Evolutionary conservation across 208 protist species (phyloP).

Genomic region (Angomonas ambiguus): DNA sequence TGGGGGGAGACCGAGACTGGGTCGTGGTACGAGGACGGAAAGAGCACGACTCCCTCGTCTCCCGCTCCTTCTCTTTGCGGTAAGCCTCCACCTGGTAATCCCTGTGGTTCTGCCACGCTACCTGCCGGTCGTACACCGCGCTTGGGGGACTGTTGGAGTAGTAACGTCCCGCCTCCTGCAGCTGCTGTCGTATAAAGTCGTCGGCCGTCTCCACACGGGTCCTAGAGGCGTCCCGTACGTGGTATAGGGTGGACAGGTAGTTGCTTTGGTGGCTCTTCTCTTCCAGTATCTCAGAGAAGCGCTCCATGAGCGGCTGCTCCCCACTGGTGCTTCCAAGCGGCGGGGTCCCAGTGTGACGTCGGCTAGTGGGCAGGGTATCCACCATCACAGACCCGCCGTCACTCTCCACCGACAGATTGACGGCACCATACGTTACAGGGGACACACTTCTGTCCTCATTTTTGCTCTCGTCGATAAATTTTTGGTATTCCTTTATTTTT

Average conservation of each 20-base stretch:
- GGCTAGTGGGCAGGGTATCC: no score
- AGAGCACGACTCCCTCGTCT: conserved; percentile 29
- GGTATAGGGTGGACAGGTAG: no score
- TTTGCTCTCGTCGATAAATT: background rate
- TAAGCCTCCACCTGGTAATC: conserved; percentile 20
- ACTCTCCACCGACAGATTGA: no score
- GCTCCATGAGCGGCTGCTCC: background rate
- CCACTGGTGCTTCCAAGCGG: background rate
- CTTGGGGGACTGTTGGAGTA: conserved; percentile 22
- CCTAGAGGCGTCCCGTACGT: background rate
- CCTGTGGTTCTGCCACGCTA: conserved; percentile 37
- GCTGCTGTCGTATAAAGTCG: conserved; percentile 18
- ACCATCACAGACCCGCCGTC: no score
- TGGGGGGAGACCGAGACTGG: background rate
- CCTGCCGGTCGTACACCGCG: conserved; percentile 53
- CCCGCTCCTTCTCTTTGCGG: conserved; percentile 22
- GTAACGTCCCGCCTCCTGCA: conserved; percentile 37
- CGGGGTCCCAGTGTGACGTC: no score
- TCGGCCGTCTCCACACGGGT: conserved; percentile 22
- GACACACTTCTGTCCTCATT: no score
- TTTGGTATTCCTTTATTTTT: background rate
- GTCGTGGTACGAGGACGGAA: conserved; percentile 31
- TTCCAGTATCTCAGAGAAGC: background rate
- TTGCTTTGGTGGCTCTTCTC: background rate
- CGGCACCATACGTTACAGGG: no score